Evolutionary conservation across 768 basidiomycete genomes (phyloP).

Genomic region (Phlebiopsis gigantea): DNA sequence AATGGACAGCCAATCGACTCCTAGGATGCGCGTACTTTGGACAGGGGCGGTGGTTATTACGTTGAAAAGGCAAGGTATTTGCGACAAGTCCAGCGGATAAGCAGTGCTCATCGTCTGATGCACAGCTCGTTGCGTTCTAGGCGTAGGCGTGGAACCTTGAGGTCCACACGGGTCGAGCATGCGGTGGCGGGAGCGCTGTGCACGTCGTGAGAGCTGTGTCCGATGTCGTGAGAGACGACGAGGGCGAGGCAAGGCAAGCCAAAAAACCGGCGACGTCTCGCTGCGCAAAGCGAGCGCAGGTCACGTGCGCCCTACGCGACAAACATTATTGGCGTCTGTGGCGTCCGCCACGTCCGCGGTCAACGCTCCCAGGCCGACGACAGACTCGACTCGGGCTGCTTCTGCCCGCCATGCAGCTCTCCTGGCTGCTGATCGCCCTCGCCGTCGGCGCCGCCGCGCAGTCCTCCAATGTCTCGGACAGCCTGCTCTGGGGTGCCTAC

Average conservation of each 20-base stretch:
- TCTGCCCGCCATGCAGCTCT: conserved; percentile 35
- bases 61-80: neutral
- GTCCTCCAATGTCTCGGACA: conserved; percentile 42
- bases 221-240: neutral
- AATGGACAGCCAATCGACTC: neutral
- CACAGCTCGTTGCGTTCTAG: neutral
- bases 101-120: neutral
- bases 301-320: conserved; percentile 3
- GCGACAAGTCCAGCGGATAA: neutral
- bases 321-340: conserved; percentile 1
- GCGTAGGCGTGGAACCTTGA: neutral
- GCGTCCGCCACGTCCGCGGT: conserved; percentile 5
- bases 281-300: neutral
- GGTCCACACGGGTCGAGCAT: neutral
- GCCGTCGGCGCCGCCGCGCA: conserved; percentile 33
- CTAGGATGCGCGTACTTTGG: neutral
- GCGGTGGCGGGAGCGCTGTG: neutral
- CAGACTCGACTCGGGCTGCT: neutral
- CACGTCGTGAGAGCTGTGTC: neutral
- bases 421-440: conserved; percentile 41
- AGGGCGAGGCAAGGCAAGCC: neutral
- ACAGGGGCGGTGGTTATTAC: neutral
- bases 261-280: neutral
- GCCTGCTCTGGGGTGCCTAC: conserved; percentile 79
- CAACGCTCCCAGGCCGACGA: neutral